Evolutionary conservation across 352 stramenopile species (phyloP).

Genomic region (Phytophthora europaea): DNA sequence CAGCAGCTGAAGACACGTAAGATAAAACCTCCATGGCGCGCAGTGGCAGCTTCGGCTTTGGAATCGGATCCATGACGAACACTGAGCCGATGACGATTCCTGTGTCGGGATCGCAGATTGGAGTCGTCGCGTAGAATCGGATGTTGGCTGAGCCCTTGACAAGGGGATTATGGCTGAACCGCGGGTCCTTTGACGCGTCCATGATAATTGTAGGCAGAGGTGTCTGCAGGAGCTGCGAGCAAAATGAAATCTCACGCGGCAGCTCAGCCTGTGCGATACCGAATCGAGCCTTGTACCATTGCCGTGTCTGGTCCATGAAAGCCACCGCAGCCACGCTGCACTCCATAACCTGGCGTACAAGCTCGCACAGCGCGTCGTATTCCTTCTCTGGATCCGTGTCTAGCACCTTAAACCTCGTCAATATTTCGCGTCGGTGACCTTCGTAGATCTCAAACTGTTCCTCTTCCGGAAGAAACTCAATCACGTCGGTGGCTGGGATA

Average conservation of each 20-base stretch:
- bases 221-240: conserved; percentile 60
- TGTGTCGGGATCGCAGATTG: conserved; percentile 68
- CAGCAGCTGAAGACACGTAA: conserved; percentile 63
- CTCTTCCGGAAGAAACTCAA: conserved; percentile 60
- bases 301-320: conserved; percentile 65
- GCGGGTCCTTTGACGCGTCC: conserved; percentile 83
- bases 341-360: conserved; percentile 67
- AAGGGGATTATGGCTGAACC: conserved; percentile 89
- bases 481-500: conserved; percentile 38
- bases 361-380: conserved; percentile 80
- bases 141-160: conserved; percentile 91
- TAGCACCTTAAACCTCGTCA: conserved; percentile 55
- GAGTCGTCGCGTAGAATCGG: conserved; percentile 93
- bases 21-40: conserved; percentile 73
- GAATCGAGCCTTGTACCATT: conserved; percentile 84
- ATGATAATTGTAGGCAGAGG: conserved; percentile 76
- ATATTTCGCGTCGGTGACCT: conserved; percentile 47
- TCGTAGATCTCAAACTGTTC: conserved; percentile 65
- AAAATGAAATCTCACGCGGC: conserved; percentile 75
- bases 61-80: conserved; percentile 82
- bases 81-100: conserved; percentile 78
- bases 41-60: conserved; percentile 58
- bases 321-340: conserved; percentile 72
- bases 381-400: conserved; percentile 59
- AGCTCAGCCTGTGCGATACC: conserved; percentile 73